These are phyloP conservation scores for Cinnamomum micranthum DNA, from an alignment of 164 flowering plant genomes.

Conservation along the genomic window DNA sequence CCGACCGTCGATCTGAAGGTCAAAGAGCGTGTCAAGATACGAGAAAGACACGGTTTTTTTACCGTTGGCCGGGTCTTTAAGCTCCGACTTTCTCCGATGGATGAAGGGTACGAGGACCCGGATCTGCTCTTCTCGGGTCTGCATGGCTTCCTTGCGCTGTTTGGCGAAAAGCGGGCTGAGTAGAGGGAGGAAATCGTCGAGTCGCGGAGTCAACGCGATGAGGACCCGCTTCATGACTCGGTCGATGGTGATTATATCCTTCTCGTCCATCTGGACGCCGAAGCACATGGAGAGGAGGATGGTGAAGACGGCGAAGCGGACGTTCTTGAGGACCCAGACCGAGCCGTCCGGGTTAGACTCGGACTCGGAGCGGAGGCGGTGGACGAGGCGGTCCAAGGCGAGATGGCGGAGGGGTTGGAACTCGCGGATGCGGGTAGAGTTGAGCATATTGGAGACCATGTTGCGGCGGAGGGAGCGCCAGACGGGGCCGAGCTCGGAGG, in stretches of 20 bases:
- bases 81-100: constrained; percentile 37
- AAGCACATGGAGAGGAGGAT: constrained; percentile 84
- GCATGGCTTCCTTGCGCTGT: constrained; percentile 45
- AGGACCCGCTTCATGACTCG: constrained; percentile 64
- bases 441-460: constrained; percentile 85
- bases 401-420: constrained; percentile 36
- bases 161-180: constrained; percentile 71
- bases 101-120: constrained; percentile 54
- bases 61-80: constrained; percentile 34
- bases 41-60: constrained; percentile 47
- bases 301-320: constrained; percentile 75
- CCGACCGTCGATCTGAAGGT: constrained; percentile 66
- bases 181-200: constrained; percentile 80
- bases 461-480: constrained; percentile 88
- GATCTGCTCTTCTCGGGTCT: constrained; percentile 65
- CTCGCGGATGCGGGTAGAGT: constrained; percentile 44
- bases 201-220: constrained; percentile 53
- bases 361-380: constrained; percentile 48
- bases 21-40: constrained; percentile 84
- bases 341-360: constrained; percentile 31
- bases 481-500: constrained; percentile 70
- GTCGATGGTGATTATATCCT: constrained; percentile 50
- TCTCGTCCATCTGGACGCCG: constrained; percentile 75
- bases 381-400: constrained; percentile 68
- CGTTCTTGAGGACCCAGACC: constrained; percentile 70